Conservation (phyloP, 1,139 yeast species). For the Diutina mesorugosa region DNA sequence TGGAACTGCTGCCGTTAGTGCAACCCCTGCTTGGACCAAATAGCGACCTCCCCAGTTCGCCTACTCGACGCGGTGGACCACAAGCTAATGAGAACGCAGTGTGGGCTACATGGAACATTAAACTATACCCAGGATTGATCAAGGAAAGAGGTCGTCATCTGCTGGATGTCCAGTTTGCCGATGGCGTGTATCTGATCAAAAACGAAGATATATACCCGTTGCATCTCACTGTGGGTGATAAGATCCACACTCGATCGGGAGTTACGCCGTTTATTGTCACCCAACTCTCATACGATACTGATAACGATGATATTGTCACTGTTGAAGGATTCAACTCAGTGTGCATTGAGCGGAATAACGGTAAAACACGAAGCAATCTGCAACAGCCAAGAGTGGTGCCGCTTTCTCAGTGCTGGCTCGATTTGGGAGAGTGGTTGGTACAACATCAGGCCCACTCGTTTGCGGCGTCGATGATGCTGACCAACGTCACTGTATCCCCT, state of each 20-base stretch:
- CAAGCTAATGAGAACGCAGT: not conserved
- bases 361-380: not conserved
- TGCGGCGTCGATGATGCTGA: not conserved
- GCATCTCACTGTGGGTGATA: not conserved
- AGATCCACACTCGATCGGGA: not conserved
- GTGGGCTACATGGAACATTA: not conserved
- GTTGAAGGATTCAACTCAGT: not conserved
- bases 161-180: not conserved
- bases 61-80: not conserved
- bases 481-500: not conserved
- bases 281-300: not conserved
- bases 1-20: not conserved
- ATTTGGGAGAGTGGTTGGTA: not conserved
- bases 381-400: not conserved
- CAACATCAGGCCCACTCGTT: not conserved
- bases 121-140: not conserved
- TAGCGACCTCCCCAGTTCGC: not conserved
- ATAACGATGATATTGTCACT: not conserved
- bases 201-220: not conserved
- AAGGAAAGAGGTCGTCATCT: not conserved
- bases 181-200: not conserved
- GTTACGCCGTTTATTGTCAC: not conserved
- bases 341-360: not conserved
- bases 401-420: not conserved
- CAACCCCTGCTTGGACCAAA: not conserved